These are phyloP conservation scores for Boletus rufocinnamomeus DNA, from an alignment of 768 basidiomycete species.

Conservation along the genomic window DNA sequence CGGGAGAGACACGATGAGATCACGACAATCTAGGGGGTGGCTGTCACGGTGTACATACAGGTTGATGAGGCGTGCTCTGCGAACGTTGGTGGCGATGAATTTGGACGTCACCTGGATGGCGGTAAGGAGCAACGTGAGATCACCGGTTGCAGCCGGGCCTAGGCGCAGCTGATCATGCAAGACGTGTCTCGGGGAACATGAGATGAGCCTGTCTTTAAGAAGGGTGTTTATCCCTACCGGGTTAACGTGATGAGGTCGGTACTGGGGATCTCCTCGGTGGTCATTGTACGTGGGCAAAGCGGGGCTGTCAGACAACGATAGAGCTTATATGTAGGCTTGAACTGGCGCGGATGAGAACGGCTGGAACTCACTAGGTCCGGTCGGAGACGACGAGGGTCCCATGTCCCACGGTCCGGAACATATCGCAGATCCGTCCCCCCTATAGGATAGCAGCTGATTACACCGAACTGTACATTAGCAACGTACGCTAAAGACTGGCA, in stretches of 20 bases:
- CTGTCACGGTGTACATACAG: conserved; percentile 56
- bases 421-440: conserved; percentile 5
- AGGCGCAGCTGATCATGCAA: conserved; percentile 82
- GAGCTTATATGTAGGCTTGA: conserved; percentile 12
- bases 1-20: conserved; percentile 9
- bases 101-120: conserved; percentile 96
- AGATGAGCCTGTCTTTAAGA: conserved; percentile 1
- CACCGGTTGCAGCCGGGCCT: conserved; percentile 84
- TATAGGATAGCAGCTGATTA: conserved; percentile 16
- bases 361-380: conserved; percentile 15
- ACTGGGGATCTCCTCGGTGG: conserved; percentile 66
- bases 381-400: not conserved
- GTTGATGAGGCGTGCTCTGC: conserved; percentile 96
- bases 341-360: conserved; percentile 24
- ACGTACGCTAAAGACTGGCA: conserved; percentile 13
- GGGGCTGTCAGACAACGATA: not conserved
- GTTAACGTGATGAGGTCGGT: conserved; percentile 93
- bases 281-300: conserved; percentile 17
- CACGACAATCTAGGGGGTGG: not conserved
- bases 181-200: conserved; percentile 64
- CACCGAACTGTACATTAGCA: conserved; percentile 20
- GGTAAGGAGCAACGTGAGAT: conserved; percentile 90
- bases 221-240: conserved; percentile 50
- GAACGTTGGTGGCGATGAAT: conserved; percentile 97
- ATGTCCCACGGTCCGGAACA: conserved; percentile 33